Evolutionary conservation across 2,329 filamentous ascomycete genomes (phyloP).

Genomic region (Penicillium polonicum): DNA sequence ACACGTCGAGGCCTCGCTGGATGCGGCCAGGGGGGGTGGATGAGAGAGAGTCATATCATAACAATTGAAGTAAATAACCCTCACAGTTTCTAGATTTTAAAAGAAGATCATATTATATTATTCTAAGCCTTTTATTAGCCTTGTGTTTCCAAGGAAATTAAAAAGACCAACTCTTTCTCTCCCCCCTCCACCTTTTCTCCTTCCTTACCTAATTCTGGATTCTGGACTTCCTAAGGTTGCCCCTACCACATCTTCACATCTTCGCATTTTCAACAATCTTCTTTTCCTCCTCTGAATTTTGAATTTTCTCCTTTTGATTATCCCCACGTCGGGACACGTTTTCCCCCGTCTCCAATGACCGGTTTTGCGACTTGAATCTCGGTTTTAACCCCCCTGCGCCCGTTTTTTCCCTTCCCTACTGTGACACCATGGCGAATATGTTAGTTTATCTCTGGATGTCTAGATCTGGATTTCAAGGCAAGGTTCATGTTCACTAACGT

Average conservation of each 20-base stretch:
- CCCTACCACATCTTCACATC: constrained; percentile 5
- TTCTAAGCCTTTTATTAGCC: neutral
- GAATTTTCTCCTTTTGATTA: neutral
- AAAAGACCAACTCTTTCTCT: neutral
- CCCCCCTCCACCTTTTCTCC: constrained; percentile 14
- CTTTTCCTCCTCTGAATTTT: neutral
- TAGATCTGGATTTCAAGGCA: neutral
- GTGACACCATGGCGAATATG: constrained; percentile 25
- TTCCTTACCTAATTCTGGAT: constrained; percentile 17
- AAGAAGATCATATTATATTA: neutral
- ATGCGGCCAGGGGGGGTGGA: constrained; percentile 22
- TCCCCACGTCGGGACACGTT: neutral
- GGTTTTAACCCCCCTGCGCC: constrained; percentile 3
- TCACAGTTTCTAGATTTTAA: neutral
- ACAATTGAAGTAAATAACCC: neutral
- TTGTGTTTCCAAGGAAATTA: neutral
- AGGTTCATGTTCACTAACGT: constrained; percentile 9
- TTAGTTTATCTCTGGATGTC: constrained; percentile 12
- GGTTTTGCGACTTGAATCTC: neutral
- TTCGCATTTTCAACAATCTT: neutral
- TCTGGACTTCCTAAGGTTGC: constrained; percentile 5
- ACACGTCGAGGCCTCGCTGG: constrained; percentile 12
- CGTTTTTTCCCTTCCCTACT: neutral
- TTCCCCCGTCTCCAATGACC: constrained; percentile 1
- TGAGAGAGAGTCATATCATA: constrained; percentile 2